Evolutionary conservation across 169 alveolate species (phyloP).

Genomic region (Plasmodium malariae): DNA sequence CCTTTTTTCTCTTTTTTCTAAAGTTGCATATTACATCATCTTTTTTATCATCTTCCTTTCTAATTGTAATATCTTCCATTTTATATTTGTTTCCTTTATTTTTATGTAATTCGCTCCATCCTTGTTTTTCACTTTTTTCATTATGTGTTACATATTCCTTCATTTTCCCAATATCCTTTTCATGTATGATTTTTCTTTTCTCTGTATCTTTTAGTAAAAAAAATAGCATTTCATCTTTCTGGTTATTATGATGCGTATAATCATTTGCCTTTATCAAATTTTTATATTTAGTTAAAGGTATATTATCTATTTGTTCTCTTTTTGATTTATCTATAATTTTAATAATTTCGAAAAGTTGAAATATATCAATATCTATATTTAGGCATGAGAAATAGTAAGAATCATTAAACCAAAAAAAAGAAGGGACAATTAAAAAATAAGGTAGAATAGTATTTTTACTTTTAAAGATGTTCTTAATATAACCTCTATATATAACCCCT

Average conservation of each 20-base stretch:
- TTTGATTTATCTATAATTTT: slow-evolving; percentile 45
- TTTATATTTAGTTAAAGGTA: slow-evolving; percentile 11
- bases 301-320: slow-evolving; percentile 25
- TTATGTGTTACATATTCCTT: no score
- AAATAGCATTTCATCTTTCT: not conserved
- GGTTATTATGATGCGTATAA: not conserved
- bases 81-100: not conserved
- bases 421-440: slow-evolving; percentile 38
- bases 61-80: not conserved
- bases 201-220: not conserved
- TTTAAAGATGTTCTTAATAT: slow-evolving; percentile 26
- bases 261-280: not conserved
- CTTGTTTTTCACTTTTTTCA: no score
- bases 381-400: slow-evolving; percentile 45
- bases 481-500: slow-evolving; percentile 33
- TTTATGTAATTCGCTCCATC: not conserved
- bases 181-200: not conserved
- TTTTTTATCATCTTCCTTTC: not conserved
- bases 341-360: slow-evolving; percentile 29
- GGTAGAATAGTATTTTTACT: slow-evolving; percentile 30
- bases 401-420: slow-evolving; percentile 45
- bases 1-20: no score
- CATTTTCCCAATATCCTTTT: no score
- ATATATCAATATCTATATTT: slow-evolving; percentile 59
- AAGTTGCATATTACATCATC: no score